Evolutionary conservation across 192 early-diverging fungal species (phyloP).

Genomic region (Backusella parvicylindrica): DNA sequence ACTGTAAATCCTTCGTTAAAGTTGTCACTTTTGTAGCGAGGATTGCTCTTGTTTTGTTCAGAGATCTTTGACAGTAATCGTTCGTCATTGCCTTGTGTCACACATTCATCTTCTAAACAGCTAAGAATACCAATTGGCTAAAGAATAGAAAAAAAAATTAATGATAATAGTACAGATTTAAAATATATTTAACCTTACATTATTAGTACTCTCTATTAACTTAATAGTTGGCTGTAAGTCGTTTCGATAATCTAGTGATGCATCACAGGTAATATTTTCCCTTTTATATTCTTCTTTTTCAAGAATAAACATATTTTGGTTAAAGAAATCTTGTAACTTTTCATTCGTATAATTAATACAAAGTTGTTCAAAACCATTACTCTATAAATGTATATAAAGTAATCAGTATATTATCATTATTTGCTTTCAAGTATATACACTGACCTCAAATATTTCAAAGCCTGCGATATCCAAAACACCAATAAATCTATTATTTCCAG

Average conservation of each 20-base stretch:
- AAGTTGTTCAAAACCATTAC: conserved; percentile 97
- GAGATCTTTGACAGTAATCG: conserved; percentile 92
- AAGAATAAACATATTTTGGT: conserved; percentile 98
- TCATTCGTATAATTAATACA: conserved; percentile 99
- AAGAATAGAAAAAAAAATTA: not conserved
- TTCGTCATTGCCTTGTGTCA: conserved; percentile 95
- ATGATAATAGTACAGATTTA: not conserved
- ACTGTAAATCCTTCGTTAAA: conserved; percentile 90
- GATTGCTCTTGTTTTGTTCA: conserved; percentile 70
- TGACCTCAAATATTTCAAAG: conserved; percentile 96
- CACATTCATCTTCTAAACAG: conserved; percentile 96
- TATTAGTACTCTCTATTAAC: conserved; percentile 88
- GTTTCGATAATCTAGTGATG: conserved; percentile 96
- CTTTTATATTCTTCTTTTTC: conserved; percentile 97
- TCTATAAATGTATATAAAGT: conserved; percentile 32
- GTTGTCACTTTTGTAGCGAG: conserved; percentile 78
- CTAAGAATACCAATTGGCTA: conserved; percentile 94
- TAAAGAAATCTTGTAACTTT: conserved; percentile 98
- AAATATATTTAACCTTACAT: conserved; percentile 46
- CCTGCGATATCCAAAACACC: conserved; percentile 99
- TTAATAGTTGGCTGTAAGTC: conserved; percentile 98
- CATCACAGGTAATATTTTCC: conserved; percentile 87
- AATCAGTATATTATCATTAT: too few species aligned
- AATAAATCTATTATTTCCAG: conserved; percentile 61
- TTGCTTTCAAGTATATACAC: not conserved